Percentiles rank a stretch among this genome's conserved stretches.
phyloP scores from a whole-genome alignment of 257 asterid genomes.

The Prunella vulgaris region DNA sequence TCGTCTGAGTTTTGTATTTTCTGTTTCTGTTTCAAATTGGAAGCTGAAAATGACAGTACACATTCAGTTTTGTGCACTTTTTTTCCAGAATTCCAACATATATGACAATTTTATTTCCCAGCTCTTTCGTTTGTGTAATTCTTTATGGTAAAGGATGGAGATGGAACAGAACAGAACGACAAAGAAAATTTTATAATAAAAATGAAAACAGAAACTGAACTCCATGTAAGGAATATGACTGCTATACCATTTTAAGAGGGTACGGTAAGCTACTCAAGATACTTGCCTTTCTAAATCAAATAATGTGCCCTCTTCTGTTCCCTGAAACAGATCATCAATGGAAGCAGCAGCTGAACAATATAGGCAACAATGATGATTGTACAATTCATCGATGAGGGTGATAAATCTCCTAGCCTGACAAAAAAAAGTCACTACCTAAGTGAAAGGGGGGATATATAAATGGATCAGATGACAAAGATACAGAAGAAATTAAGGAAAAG shows the following conservation, averaged over 20 bases:
- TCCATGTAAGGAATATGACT: neutral
- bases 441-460: neutral
- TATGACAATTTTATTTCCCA: too few relatives aligned
- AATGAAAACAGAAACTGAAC: neutral
- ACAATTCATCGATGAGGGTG: conserved; percentile 90
- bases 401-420: conserved; percentile 93
- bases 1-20: conserved; percentile 70
- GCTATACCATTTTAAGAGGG: neutral
- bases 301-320: conserved; percentile 88
- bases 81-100: too few relatives aligned
- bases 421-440: neutral
- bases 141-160: too few relatives aligned
- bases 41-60: conserved; percentile 47
- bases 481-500: too few relatives aligned
- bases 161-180: too few relatives aligned
- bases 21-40: conserved; percentile 92
- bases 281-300: conserved; percentile 89
- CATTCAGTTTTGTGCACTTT: neutral
- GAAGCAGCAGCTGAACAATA: conserved; percentile 75
- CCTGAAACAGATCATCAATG: conserved; percentile 86
- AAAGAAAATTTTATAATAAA: too few relatives aligned
- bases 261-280: conserved; percentile 1
- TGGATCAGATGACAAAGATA: neutral
- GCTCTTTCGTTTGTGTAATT: too few relatives aligned
- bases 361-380: conserved; percentile 90